A percentile compares a stretch with the other conserved stretches of the same genome.
Evolutionary conservation across 192 early-diverging fungal species (phyloP).

Genomic region (Coemansia sp.): DNA sequence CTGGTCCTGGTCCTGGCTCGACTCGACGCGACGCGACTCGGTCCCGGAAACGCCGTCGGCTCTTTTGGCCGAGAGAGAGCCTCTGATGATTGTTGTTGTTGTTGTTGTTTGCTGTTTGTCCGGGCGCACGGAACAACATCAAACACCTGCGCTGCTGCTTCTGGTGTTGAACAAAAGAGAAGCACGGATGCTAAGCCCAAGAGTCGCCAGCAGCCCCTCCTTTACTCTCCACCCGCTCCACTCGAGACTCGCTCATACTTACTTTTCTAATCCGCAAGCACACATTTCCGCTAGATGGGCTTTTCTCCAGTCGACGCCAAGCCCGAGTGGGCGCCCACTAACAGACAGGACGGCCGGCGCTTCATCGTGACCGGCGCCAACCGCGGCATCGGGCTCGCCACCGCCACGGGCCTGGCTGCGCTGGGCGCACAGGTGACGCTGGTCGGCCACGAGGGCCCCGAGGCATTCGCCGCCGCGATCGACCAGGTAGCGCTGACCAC

Average conservation of each 20-base stretch:
- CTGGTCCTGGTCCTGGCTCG: too few species aligned
- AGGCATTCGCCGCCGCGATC: conserved; percentile 34
- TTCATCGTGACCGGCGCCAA: conserved; percentile 47
- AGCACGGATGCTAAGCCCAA: not conserved
- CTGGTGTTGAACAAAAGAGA: not conserved
- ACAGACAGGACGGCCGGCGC: conserved; percentile 32
- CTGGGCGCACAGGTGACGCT: conserved; percentile 44
- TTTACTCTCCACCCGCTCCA: too few species aligned
- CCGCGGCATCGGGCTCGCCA: conserved; percentile 45
- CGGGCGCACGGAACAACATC: too few species aligned
- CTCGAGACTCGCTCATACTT: not conserved
- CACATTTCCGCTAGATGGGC: conserved; percentile 17
- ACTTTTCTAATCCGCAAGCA: not conserved
- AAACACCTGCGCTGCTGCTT: too few species aligned
- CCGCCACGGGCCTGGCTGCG: conserved; percentile 36
- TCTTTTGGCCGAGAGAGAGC: too few species aligned
- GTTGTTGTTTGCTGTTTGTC: too few species aligned
- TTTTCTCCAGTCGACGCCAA: conserved; percentile 25
- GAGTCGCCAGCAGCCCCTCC: too few species aligned
- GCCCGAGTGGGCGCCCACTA: conserved; percentile 39
- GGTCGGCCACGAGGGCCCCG: conserved; percentile 33
- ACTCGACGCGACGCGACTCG: too few species aligned
- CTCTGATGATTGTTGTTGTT: too few species aligned
- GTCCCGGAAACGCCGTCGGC: too few species aligned
- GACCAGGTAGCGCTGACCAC: conserved; percentile 38